Conservation (phyloP, 306 rosid species). For the Citrullus colocynthis region DNA sequence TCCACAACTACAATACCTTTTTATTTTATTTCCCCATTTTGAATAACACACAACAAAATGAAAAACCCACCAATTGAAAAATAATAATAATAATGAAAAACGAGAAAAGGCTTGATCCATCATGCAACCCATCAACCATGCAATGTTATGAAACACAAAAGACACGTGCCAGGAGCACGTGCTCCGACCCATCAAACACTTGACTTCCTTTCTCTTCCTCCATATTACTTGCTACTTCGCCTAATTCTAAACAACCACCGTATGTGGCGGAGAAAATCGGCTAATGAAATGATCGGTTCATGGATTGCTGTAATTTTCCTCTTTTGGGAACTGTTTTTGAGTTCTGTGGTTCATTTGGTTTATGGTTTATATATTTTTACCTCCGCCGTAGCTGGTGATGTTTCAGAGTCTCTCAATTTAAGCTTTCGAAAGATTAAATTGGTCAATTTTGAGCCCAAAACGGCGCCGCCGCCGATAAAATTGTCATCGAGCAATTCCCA, state of each 20-base stretch:
- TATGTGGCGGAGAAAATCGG: not conserved
- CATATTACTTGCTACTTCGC: not conserved
- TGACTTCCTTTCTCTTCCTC: not conserved
- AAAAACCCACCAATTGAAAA: not conserved
- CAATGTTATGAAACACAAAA: not conserved
- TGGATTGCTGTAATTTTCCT: conserved; percentile 36
- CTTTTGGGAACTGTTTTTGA: conserved; percentile 56
- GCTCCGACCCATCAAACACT: not conserved
- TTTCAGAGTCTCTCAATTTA: conserved; percentile 36
- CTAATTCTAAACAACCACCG: not conserved
- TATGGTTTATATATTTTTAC: conserved; percentile 79
- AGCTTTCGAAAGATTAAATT: conserved; percentile 13
- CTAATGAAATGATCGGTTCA: conserved; percentile 36
- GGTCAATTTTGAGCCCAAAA: conserved; percentile 17
- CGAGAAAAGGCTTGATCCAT: not conserved
- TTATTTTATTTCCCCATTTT: not conserved
- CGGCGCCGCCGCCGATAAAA: not conserved
- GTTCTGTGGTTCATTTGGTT: conserved; percentile 53
- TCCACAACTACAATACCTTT: not conserved
- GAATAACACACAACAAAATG: not conserved
- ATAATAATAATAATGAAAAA: no score
- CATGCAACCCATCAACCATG: not conserved
- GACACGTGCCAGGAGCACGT: not conserved
- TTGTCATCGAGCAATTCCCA: conserved; percentile 2
- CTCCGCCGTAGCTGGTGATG: conserved; percentile 87